Base-by-base conservation (phyloP, 495 filamentous ascomycete species). In the Schizothecium vesticola region DNA sequence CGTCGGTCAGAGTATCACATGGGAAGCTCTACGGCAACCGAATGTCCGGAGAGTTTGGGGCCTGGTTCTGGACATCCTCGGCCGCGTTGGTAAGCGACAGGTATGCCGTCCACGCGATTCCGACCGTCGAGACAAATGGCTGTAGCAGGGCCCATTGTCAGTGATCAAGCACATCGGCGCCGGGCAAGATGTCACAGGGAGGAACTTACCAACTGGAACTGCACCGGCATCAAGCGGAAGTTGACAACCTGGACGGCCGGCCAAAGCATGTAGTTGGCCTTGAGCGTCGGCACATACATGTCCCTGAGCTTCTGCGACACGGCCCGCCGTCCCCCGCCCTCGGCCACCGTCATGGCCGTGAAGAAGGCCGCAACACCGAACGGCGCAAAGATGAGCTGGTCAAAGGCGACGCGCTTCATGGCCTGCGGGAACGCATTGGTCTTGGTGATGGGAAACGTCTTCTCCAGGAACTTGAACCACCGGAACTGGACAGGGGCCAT, bases 61-160 rank as follows among this genome's bases (percentile, higher is more conserved):
- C 64, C 28, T 43, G 63, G 9, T 21, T 64, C 21, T 65, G 36
- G 66, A 33, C 79, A 28, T 96, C 90, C 62, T 94, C 93, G 0
- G 94, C 80, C 26, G 94, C 90, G 77, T 98, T 99, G 65, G 92
- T 95, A 5, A 99, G 85, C 0, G 94, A 97, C 26, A 99, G 87
- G 77, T 97, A 99, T 24, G 93, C 94, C n/a, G 96, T 99, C 96
- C 96, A 99, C 59, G 93, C 93, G 71, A 99, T 97, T 85, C 96
- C 96, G 66, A 99, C 81, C 26, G 91, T 94, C 4, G 94, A 97
- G 13, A 97, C 96, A 76, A 99, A 97, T 2, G 96, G 96, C 95
- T 98, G 69, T 51, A 26, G n/a, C 2, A 21, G 1, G 24, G 16
- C 10, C 25, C 6, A 26, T 23, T 16, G 16, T 66, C 25, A 31